These are phyloP conservation scores for Neoascochyta sp. DNA, from an alignment of 2,329 filamentous ascomycete species.

Conservation along the genomic window DNA sequence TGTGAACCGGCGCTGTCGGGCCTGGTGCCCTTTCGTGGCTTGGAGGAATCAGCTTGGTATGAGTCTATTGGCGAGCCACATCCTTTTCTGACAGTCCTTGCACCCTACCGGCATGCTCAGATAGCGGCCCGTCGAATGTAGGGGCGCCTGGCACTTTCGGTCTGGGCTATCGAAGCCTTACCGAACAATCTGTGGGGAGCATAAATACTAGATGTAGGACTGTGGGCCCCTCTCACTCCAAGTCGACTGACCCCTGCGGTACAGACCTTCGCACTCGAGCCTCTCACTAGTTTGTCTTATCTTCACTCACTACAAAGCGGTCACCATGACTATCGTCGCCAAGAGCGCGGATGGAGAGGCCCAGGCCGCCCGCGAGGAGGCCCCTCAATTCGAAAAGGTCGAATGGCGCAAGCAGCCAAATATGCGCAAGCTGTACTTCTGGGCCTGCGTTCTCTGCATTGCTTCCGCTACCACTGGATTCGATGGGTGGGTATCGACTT, in stretches of 20 bases:
- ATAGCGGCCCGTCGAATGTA: conserved; percentile 11
- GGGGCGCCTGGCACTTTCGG: conserved; percentile 3
- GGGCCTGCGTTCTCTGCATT: conserved; percentile 49
- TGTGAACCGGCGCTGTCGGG: conserved; percentile 19
- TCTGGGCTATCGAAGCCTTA: conserved; percentile 3
- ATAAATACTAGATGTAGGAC: conserved; percentile 18
- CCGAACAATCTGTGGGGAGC: conserved; percentile 5
- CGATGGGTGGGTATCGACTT: conserved; percentile 46
- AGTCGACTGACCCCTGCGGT: conserved; percentile 13
- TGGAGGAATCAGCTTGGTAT: conserved; percentile 9
- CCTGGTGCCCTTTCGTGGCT: conserved; percentile 23
- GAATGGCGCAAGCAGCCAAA: conserved; percentile 54
- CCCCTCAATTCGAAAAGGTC: conserved; percentile 50
- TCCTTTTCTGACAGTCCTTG: conserved; percentile 10
- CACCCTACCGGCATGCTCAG: conserved; percentile 14
- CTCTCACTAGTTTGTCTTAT: no score
- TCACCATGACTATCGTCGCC: no score
- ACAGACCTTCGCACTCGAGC: conserved; percentile 5
- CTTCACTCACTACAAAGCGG: no score
- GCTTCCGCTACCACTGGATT: conserved; percentile 56
- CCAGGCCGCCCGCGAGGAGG: conserved; percentile 46
- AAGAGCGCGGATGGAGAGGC: no score
- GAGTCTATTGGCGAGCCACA: conserved; percentile 14
- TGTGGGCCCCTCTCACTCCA: conserved; percentile 8
- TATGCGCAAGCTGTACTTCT: conserved; percentile 55